These are phyloP conservation scores for Tinospora cordifolia DNA, from an alignment of 164 flowering plant genomes.

Conservation along the genomic window DNA sequence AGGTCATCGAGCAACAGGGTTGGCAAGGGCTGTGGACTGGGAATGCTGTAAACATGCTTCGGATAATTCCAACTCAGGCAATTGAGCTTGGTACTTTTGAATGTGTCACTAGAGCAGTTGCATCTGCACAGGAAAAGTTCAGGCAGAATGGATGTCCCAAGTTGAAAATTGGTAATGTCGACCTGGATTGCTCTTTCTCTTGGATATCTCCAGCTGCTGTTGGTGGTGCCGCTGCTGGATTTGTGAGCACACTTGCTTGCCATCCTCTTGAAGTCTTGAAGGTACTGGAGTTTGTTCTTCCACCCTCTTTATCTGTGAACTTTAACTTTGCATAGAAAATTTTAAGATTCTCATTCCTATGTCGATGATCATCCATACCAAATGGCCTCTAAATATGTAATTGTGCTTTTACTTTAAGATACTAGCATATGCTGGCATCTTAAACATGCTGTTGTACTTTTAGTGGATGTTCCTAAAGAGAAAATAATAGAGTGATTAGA, in stretches of 20 bases:
- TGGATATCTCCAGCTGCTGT: slow-evolving; percentile 95
- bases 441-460: no score
- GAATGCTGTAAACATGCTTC: slow-evolving; percentile 78
- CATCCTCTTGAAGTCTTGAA: slow-evolving; percentile 97
- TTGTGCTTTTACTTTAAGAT: background rate
- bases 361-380: no score
- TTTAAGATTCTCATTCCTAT: no score
- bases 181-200: slow-evolving; percentile 47
- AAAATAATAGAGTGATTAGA: no score
- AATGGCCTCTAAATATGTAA: background rate
- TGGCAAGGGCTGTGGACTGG: slow-evolving; percentile 98
- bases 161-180: slow-evolving; percentile 52
- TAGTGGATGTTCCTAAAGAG: no score
- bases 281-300: slow-evolving; percentile 32
- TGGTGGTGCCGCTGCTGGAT: slow-evolving; percentile 97
- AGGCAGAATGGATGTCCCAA: slow-evolving; percentile 39
- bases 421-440: no score
- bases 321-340: no score
- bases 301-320: background rate
- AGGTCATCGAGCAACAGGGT: slow-evolving; percentile 80
- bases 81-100: slow-evolving; percentile 93
- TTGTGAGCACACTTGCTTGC: slow-evolving; percentile 75
- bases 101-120: slow-evolving; percentile 77
- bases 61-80: slow-evolving; percentile 93
- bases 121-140: slow-evolving; percentile 67